phyloP scores from a whole-genome alignment of 2,329 filamentous ascomycete genomes.

The Alternaria conjuncta region DNA sequence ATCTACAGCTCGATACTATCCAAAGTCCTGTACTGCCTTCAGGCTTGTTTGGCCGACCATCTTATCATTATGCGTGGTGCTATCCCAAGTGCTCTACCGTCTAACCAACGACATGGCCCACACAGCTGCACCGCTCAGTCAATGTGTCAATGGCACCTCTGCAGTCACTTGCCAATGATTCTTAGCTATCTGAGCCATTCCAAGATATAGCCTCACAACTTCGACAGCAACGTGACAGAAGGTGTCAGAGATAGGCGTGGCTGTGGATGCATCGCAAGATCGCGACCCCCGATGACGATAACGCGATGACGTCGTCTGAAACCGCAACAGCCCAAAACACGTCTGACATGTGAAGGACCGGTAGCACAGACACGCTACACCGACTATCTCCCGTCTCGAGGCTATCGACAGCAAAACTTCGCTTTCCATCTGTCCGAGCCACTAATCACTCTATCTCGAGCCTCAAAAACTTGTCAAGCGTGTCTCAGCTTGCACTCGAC shows the following conservation, averaged over 20 bases:
- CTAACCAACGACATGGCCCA: neutral
- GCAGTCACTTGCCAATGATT: neutral
- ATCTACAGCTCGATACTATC: neutral
- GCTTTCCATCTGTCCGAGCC: conserved; percentile 2
- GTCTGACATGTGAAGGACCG: conserved; percentile 2
- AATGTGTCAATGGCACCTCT: neutral
- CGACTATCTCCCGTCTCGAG: neutral
- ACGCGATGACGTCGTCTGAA: conserved; percentile 1
- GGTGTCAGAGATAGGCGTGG: neutral
- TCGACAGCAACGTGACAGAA: neutral
- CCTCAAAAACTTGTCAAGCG: neutral
- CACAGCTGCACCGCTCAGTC: neutral
- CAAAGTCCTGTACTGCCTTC: neutral
- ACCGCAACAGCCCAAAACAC: neutral
- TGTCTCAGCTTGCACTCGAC: neutral
- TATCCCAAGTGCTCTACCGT: neutral
- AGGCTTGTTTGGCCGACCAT: neutral
- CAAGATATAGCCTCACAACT: neutral
- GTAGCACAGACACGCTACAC: neutral
- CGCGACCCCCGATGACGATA: neutral
- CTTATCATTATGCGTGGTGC: neutral
- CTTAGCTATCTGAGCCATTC: neutral
- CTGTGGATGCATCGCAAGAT: neutral
- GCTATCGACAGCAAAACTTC: neutral
- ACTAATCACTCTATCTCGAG: neutral